These are phyloP conservation scores for Quercus variabilis DNA, from an alignment of 306 rosid species.

Conservation along the genomic window DNA sequence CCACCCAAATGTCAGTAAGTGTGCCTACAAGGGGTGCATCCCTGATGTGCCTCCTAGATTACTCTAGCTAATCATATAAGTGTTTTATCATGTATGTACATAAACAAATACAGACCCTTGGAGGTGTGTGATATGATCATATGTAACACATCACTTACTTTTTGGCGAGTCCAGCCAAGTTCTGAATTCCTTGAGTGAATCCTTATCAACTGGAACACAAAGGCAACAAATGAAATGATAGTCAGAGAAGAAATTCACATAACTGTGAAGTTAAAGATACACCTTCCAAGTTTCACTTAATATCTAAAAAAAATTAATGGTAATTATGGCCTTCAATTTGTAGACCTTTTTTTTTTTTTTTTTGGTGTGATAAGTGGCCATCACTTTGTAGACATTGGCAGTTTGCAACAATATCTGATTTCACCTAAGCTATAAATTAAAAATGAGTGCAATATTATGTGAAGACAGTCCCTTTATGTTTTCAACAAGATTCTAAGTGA, in stretches of 20 bases:
- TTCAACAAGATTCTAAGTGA: neutral
- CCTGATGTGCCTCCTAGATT: neutral
- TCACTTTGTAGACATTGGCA: neutral
- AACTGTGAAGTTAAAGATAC: slow-evolving; percentile 11
- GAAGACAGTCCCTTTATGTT: neutral
- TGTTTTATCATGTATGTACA: neutral
- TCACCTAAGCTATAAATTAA: neutral
- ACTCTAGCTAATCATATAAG: neutral
- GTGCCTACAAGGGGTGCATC: neutral
- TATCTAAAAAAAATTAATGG: neutral
- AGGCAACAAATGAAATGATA: slow-evolving; percentile 22
- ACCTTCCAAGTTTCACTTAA: neutral
- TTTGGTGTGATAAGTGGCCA: neutral
- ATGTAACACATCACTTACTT: slow-evolving; percentile 50
- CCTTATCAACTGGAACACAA: slow-evolving; percentile 58
- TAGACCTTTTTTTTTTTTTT: neutral
- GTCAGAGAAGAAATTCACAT: slow-evolving; percentile 18
- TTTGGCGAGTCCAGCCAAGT: slow-evolving; percentile 89
- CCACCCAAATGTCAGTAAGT: neutral
- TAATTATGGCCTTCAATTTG: neutral
- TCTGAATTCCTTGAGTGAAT: slow-evolving; percentile 62
- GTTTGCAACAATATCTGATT: neutral
- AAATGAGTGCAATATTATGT: neutral
- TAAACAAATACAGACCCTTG: neutral
- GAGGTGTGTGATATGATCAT: neutral